Conservation (phyloP, 345 rosid genomes). For the Euphorbia lathyris region DNA sequence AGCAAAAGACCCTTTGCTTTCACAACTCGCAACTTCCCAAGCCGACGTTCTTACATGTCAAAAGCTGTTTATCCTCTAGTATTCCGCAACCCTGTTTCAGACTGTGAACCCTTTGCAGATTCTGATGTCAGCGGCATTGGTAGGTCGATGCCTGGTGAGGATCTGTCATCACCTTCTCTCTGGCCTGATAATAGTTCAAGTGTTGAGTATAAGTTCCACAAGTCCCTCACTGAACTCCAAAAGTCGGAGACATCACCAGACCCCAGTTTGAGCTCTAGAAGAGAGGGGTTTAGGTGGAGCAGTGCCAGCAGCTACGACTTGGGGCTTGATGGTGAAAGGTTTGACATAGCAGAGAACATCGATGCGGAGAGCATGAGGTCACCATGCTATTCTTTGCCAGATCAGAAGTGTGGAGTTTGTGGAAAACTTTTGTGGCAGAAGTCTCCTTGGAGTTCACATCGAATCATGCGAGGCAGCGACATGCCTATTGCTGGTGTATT, state of each 20-base stretch:
- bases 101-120: slow-evolving; percentile 45
- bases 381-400: slow-evolving; percentile 26
- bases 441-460: slow-evolving; percentile 83
- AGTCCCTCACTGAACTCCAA: slow-evolving; percentile 44
- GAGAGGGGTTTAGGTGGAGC: slow-evolving; percentile 78
- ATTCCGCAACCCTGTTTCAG: slow-evolving; percentile 80
- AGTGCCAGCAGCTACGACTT: slow-evolving; percentile 61
- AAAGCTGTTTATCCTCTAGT: slow-evolving; percentile 68
- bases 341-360: slow-evolving; percentile 38
- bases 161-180: slow-evolving; percentile 42
- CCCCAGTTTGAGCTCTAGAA: slow-evolving; percentile 55
- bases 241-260: slow-evolving; percentile 55
- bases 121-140: slow-evolving; percentile 39
- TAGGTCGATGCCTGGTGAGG: slow-evolving; percentile 47
- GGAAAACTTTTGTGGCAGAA: slow-evolving; percentile 59
- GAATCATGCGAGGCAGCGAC: slow-evolving; percentile 66
- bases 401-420: slow-evolving; percentile 73
- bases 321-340: slow-evolving; percentile 54
- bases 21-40: slow-evolving; percentile 34
- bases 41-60: slow-evolving; percentile 49
- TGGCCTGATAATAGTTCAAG: slow-evolving; percentile 43
- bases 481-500: slow-evolving; percentile 81
- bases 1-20: slow-evolving; percentile 40
- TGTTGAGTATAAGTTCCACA: slow-evolving; percentile 42
- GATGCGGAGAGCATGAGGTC: slow-evolving; percentile 37